Base-by-base conservation (phyloP, 805 yeast genomes). In the Candida gorgasii region DNA sequence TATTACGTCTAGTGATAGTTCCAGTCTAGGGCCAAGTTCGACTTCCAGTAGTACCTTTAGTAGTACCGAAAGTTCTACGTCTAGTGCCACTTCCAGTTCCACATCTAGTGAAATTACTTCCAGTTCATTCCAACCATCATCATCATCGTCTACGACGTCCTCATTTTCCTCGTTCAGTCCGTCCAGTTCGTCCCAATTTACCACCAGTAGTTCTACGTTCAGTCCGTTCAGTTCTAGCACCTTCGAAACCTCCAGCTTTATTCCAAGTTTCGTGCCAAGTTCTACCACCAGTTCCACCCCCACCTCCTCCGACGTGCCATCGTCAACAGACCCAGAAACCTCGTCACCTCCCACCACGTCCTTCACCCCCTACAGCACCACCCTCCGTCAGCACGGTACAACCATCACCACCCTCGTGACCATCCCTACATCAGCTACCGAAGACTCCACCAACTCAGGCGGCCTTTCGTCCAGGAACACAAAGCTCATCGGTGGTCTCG, bases 401-500 rank as follows among this genome's bases (percentile, higher is more conserved):
- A 70, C 76, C 31, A 59, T 69, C 37, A 70, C 75, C 15, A 65
- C 74, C 1, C 54, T 67, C 15, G 54, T 70, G 3, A 53, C 72
- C 1, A 62, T 67, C 1, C 71, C 73, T 4, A 67, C 73, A 1
- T 43, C 51, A 3, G 42, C 46, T 6, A 32, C 40, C 14, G 43
- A 56, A 8, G 42, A 42, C 14, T 39, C 46, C 11, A 41, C 37
- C 37, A 32, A 55, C 18, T 38, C 54, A n/a, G 16, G 32, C 8
- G 28, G 36, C 2, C 36, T 50, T 2, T 48, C 58, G 5, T 44
- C 50, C 24, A 52, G 50, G 16, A 67, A 63, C 46, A 57, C 69
- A 28, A 67, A 63, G 46, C 54, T 70, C 31, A 67, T 70, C 16
- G 76, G 76, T 3, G 75, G 76, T 1, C 53, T 70, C 12, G 75